Evolutionary conservation across 208 protist species (phyloP), one percentile per base, ranked within the genome.

Genomic region (Leishmania arabica): DNA sequence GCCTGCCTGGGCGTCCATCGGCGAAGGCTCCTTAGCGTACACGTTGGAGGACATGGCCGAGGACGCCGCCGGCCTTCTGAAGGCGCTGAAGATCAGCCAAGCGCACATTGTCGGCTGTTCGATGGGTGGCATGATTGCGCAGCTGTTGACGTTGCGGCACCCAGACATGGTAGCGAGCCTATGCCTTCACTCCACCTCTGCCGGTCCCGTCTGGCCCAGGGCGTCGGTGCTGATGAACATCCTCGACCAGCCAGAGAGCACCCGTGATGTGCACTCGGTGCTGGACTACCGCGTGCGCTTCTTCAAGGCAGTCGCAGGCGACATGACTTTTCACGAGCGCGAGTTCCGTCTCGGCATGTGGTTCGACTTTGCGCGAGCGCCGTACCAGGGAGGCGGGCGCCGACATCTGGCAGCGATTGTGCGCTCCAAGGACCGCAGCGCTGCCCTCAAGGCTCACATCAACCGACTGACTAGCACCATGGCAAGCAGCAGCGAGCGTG

Each of bases 41-140:
- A 93, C 91, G 34, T 77, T 96, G 68, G 85, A 91, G 24, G 89
- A 92, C 83, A 92, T 96, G 86, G 91, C 93, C 0, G 77, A 89
- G 49, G 93, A 96, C 78, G 90, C 80, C 9, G 83, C 91, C 8
- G 88, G 84, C 24, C 75, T 96, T 75, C 76, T 96, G 47, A 77
- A 86, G 17, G 83, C 83, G 6, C 88, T 96, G 21, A 65, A 85
- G 24, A 81, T 95, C 54, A 9, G 47, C 1, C 56, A 69, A 49
- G 92, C 90, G 1, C 93, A 96, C 76, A 62, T 96, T 17, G 87
- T 96, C 9, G 93, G 93, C 40, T 90, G 94, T 60, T 92, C 87
- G 62, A 96, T 96, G 93, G 93, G 93, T 3, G 93, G 93, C 40
- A 92, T 94, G 87, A 94, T 96, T 56, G 88, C 90, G 2, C 93